Evolutionary conservation across 2,329 filamentous ascomycete species (phyloP).

Genomic region (Ceratocystis eucalypticola): DNA sequence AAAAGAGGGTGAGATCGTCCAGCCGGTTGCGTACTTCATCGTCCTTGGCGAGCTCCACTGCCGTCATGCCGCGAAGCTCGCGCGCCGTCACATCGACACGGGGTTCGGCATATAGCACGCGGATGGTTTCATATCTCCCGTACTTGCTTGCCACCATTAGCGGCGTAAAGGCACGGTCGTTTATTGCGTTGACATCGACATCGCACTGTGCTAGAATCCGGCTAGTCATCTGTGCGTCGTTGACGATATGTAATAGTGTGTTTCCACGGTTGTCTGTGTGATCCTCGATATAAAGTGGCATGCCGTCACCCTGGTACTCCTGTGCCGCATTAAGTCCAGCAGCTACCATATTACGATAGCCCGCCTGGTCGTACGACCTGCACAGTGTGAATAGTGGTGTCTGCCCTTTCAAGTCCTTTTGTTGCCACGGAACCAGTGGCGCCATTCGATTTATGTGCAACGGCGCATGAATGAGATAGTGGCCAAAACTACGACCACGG

Average conservation of each 20-base stretch:
- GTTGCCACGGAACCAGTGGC: slow-evolving; percentile 67
- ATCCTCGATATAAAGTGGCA: slow-evolving; percentile 77
- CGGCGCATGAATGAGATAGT: slow-evolving; percentile 90
- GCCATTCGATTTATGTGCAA: slow-evolving; percentile 66
- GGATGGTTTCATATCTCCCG: slow-evolving; percentile 83
- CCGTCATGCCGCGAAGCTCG: slow-evolving; percentile 78
- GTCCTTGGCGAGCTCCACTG: slow-evolving; percentile 92
- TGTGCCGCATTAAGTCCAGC: slow-evolving; percentile 64
- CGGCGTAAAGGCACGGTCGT: slow-evolving; percentile 88
- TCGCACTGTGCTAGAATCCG: slow-evolving; percentile 73
- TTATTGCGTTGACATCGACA: slow-evolving; percentile 88
- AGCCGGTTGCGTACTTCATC: slow-evolving; percentile 95
- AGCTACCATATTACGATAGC: slow-evolving; percentile 80
- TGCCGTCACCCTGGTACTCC: slow-evolving; percentile 58
- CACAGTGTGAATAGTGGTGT: slow-evolving; percentile 95
- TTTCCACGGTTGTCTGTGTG: slow-evolving; percentile 90
- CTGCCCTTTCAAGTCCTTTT: slow-evolving; percentile 91
- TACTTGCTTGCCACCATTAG: slow-evolving; percentile 99
- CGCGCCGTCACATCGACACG: slow-evolving; percentile 73
- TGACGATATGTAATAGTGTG: slow-evolving; percentile 88
- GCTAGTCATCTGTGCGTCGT: slow-evolving; percentile 63
- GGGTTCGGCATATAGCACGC: slow-evolving; percentile 73
- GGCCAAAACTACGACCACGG: slow-evolving; percentile 78
- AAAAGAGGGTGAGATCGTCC: slow-evolving; percentile 80
- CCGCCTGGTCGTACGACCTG: slow-evolving; percentile 82